Evolutionary conservation across 306 rosid species (phyloP), one percentile per base, ranked within the genome.

Genomic region (Casuarina equisetifolia): DNA sequence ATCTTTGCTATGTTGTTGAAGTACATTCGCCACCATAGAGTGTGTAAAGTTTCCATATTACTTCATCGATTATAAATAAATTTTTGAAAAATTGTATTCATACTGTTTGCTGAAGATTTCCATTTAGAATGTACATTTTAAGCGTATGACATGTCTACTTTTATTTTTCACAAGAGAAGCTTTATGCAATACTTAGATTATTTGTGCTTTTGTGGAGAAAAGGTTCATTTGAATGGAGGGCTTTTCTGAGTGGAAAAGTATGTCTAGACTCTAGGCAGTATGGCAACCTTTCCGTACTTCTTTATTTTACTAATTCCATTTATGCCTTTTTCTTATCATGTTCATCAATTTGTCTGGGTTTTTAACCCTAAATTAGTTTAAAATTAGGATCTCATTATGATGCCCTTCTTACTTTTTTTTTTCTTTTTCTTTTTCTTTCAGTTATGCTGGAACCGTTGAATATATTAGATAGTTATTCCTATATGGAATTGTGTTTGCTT

Each of bases 211-310:
- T 66, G 50, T 35, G 17, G 32, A 40, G 50, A 40, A 40, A 66
- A 42, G 71, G 8, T 66, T 66, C 5, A 42, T 66, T 66, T 40
- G 71, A 66, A 66, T 42, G 3, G 49, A 66, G 71, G 40, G 71
- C 50, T 40, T 40, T 66, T 20, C 5, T 36, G 7, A 59, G 68
- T 62, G 43, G 12, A 36, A 62, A 62, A 62, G 43, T 36, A 11
- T 10, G 43, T 62, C 32, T 20, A 11, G 15, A 62, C 35, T 15
- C 35, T 42, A 39, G 50, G 17, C 35, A 66, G 49, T 6, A 16
- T 32, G n/a, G 42, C 32, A 66, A 66, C 70, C 35, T 39, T 57
- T 19, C 6, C 38, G 19, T 57, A 13, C 51, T 46, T 57, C 63
- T 57, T 20, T 57, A 19, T 57, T 20, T 12, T 58, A 25, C 64